Evolutionary conservation across 2,329 filamentous ascomycete species (phyloP).

Genomic region (Neofusicoccum sp.): DNA sequence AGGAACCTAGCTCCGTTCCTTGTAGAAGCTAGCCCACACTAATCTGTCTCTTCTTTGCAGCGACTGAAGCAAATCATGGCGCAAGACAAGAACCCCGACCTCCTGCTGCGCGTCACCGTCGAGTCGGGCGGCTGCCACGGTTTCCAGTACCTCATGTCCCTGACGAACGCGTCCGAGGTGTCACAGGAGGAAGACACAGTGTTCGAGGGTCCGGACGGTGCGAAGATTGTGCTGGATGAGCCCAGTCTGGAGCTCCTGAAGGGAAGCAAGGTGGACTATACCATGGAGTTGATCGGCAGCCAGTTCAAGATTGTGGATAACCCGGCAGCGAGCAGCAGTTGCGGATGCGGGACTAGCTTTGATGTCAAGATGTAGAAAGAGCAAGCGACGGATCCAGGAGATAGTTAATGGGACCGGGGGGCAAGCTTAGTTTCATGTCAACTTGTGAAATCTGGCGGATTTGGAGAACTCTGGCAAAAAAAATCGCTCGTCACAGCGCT

Average conservation of each 20-base stretch:
- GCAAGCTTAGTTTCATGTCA: too few species aligned
- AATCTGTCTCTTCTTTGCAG: constrained; percentile 28
- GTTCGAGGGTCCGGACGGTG: constrained; percentile 65
- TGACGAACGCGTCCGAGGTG: constrained; percentile 61
- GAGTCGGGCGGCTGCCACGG: constrained; percentile 95
- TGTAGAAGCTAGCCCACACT: not conserved
- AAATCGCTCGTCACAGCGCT: too few species aligned
- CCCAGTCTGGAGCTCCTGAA: constrained; percentile 84
- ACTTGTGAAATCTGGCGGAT: too few species aligned
- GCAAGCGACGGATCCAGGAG: not conserved
- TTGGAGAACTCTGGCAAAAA: too few species aligned
- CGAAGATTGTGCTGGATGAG: constrained; percentile 88
- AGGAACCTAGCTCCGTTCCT: constrained; percentile 23
- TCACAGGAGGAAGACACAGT: constrained; percentile 74
- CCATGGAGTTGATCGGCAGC: constrained; percentile 88
- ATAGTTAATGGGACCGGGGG: too few species aligned
- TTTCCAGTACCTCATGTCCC: constrained; percentile 94
- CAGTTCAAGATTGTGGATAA: constrained; percentile 98
- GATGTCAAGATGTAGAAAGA: constrained; percentile 65
- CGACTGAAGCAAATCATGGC: constrained; percentile 66
- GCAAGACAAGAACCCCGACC: constrained; percentile 64
- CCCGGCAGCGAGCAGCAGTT: constrained; percentile 86
- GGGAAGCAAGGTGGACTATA: constrained; percentile 94
- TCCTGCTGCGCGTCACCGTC: constrained; percentile 87
- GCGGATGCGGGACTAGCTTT: constrained; percentile 96